These are phyloP conservation scores for Sordariomycetes sp. DNA, from an alignment of 2,329 filamentous ascomycete species.

Conservation along the genomic window DNA sequence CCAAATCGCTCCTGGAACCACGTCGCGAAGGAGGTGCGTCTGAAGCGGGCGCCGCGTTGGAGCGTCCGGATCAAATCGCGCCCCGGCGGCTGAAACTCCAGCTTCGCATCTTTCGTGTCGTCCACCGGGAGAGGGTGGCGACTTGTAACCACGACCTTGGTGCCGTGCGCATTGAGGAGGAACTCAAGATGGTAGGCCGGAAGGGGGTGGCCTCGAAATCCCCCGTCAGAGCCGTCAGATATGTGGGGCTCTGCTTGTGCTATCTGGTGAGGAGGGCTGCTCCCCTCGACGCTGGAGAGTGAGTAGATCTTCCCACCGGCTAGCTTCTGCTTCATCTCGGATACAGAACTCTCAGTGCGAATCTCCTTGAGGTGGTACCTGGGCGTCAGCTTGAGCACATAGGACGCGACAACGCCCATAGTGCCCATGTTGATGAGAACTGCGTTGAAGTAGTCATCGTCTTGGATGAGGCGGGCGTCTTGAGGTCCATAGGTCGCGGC, in stretches of 20 bases:
- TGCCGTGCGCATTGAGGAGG: slow-evolving; percentile 4
- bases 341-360: slow-evolving; percentile 1
- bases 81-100: slow-evolving; percentile 4
- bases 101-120: background rate
- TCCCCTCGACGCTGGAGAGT: background rate
- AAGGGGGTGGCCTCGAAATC: slow-evolving; percentile 1
- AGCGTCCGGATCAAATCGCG: slow-evolving; percentile 5
- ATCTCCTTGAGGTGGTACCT: slow-evolving; percentile 4
- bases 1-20: slow-evolving; percentile 6
- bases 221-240: slow-evolving; percentile 3
- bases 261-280: background rate
- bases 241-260: background rate
- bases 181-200: slow-evolving; percentile 4
- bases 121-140: slow-evolving; percentile 2
- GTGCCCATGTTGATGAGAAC: slow-evolving; percentile 6
- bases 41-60: slow-evolving; percentile 2
- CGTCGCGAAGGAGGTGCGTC: background rate
- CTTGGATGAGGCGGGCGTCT: slow-evolving; percentile 1
- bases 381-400: slow-evolving; percentile 1
- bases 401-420: slow-evolving; percentile 5
- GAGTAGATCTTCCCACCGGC: background rate
- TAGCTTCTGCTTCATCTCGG: slow-evolving; percentile 2
- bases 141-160: slow-evolving; percentile 1
- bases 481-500: background rate
- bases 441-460: slow-evolving; percentile 3